Evolutionary conservation across 2,329 filamentous ascomycete genomes (phyloP).

Genomic region (Pseudopyricularia cyperi): DNA sequence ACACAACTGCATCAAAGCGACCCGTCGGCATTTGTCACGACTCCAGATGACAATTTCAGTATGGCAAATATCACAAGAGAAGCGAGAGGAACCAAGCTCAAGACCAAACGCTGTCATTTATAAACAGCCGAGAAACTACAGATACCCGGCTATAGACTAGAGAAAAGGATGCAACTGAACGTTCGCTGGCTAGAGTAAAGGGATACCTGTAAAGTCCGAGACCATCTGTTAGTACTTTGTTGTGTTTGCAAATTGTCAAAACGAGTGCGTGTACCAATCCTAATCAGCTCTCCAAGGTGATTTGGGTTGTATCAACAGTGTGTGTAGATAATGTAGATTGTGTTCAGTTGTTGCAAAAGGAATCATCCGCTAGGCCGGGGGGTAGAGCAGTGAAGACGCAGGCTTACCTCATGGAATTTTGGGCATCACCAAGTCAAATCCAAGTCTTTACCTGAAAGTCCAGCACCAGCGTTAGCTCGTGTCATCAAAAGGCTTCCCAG

Average conservation of each 20-base stretch:
- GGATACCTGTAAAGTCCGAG: too few relatives aligned
- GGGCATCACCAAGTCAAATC: not conserved
- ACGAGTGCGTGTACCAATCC: slow-evolving; percentile 7
- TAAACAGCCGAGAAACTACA: too few relatives aligned
- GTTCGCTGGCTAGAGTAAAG: too few relatives aligned
- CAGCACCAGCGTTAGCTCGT: not conserved
- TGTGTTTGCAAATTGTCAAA: too few relatives aligned
- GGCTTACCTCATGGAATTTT: not conserved
- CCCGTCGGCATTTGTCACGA: too few relatives aligned
- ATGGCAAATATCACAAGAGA: too few relatives aligned
- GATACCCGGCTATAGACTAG: too few relatives aligned
- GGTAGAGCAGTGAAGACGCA: not conserved
- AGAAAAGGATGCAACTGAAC: too few relatives aligned
- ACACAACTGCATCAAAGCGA: not conserved
- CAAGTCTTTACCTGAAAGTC: not conserved
- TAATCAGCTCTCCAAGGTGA: slow-evolving; percentile 53
- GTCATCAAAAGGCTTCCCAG: not conserved
- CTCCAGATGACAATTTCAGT: too few relatives aligned
- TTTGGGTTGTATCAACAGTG: slow-evolving; percentile 32
- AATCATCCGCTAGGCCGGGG: slow-evolving; percentile 33
- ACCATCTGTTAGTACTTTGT: not conserved
- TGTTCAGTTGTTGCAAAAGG: slow-evolving; percentile 31
- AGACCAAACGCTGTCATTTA: too few relatives aligned
- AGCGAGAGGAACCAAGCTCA: too few relatives aligned
- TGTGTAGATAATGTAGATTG: slow-evolving; percentile 21